Evolutionary conservation across 805 yeast species (phyloP).

Genomic region (Sungouiozyma ichnusensis): DNA sequence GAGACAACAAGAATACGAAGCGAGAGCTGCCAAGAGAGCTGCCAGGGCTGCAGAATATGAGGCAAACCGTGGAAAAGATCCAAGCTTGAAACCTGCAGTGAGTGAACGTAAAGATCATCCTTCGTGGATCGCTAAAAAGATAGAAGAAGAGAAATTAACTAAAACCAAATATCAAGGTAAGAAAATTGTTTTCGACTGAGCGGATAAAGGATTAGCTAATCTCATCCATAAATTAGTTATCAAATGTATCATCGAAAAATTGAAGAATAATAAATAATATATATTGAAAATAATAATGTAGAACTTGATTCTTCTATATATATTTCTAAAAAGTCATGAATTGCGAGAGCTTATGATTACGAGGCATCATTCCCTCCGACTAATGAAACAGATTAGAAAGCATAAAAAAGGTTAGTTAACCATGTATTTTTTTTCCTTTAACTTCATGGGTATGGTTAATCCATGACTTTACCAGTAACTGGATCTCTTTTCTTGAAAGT

Average conservation of each 20-base stretch:
- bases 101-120: slow-evolving; percentile 48
- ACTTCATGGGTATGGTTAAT: slow-evolving; percentile 10
- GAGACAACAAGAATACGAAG: slow-evolving; percentile 58
- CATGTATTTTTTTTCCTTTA: no score
- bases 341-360: no score
- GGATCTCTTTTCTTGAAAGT: slow-evolving; percentile 60
- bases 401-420: neutral
- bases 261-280: slow-evolving; percentile 2
- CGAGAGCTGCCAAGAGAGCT: slow-evolving; percentile 57
- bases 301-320: neutral
- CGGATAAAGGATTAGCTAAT: neutral
- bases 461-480: slow-evolving; percentile 25
- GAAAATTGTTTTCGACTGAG: slow-evolving; percentile 62
- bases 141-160: slow-evolving; percentile 55
- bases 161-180: slow-evolving; percentile 71
- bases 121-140: slow-evolving; percentile 92
- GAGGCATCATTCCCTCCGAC: no score
- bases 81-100: slow-evolving; percentile 6
- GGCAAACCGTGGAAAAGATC: slow-evolving; percentile 9
- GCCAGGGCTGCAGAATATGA: slow-evolving; percentile 34
- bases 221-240: neutral
- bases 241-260: neutral
- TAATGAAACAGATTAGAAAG: neutral
- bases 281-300: slow-evolving; percentile 2
- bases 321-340: neutral